A percentile compares a stretch with the other conserved stretches of the same genome.
Evolutionary conservation across 2,329 filamentous ascomycete genomes (phyloP).

Genomic region (Stachybotrys echinatus): DNA sequence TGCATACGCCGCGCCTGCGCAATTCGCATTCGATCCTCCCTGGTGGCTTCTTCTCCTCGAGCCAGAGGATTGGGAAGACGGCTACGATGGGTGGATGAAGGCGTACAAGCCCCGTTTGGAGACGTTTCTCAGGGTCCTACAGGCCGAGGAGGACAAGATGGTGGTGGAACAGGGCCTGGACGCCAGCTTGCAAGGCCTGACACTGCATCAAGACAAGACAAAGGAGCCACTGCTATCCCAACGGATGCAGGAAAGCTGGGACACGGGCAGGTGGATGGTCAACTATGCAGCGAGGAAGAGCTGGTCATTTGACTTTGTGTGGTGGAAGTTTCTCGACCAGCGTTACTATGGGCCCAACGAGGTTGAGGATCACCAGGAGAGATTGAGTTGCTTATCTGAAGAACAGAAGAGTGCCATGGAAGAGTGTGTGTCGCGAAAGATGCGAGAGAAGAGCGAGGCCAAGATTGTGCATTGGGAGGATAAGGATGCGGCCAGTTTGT

Average conservation of each 20-base stretch:
- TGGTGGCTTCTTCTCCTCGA: constrained; percentile 31
- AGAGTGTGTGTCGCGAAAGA: constrained; percentile 13
- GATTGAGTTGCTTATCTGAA: constrained; percentile 13
- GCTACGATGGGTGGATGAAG: constrained; percentile 21
- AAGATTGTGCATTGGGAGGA: constrained; percentile 8
- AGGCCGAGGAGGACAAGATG: constrained; percentile 6
- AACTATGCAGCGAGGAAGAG: constrained; percentile 29
- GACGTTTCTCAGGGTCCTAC: constrained; percentile 25
- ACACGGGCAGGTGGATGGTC: constrained; percentile 24
- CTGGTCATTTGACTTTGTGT: constrained; percentile 31
- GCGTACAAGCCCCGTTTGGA: constrained; percentile 24
- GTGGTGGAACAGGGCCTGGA: not conserved
- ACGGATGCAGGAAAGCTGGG: constrained; percentile 30
- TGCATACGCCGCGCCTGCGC: constrained; percentile 24
- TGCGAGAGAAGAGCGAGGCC: constrained; percentile 5
- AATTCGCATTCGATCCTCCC: constrained; percentile 27
- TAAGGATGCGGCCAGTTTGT: constrained; percentile 1
- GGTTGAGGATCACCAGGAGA: constrained; percentile 10
- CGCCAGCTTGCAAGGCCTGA: not conserved
- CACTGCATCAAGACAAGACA: not conserved
- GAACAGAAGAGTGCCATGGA: constrained; percentile 17
- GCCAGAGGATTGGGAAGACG: constrained; percentile 24
- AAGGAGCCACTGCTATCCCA: constrained; percentile 15
- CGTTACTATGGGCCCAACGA: constrained; percentile 21
- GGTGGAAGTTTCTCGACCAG: constrained; percentile 29